Evolutionary conservation across 1,284 basidiomycete genomes (phyloP).

Genomic region (Trametes hirsuta): DNA sequence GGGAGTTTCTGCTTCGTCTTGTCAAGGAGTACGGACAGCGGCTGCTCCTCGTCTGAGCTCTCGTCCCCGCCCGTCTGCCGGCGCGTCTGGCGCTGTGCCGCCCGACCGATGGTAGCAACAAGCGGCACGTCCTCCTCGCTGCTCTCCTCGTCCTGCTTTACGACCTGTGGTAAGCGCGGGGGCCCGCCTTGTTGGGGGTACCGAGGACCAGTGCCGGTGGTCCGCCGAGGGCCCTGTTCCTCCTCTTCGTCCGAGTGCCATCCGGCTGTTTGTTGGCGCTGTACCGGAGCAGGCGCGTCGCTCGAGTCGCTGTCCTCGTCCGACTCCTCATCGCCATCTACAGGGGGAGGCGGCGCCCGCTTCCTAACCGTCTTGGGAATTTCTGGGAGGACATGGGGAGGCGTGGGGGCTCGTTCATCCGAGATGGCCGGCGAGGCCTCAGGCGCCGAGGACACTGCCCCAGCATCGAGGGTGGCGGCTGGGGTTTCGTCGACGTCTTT

Average conservation of each 20-base stretch:
- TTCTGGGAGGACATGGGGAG: slow-evolving; percentile 58
- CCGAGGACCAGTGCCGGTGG: slow-evolving; percentile 53
- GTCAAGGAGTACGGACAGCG: slow-evolving; percentile 61
- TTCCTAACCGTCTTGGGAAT: slow-evolving; percentile 48
- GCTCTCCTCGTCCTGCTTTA: slow-evolving; percentile 45
- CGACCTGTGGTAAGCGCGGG: slow-evolving; percentile 22
- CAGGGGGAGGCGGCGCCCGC: slow-evolving; percentile 46
- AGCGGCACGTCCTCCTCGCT: slow-evolving; percentile 80
- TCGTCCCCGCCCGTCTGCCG: slow-evolving; percentile 36
- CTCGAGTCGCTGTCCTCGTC: slow-evolving; percentile 57
- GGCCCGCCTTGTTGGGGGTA: slow-evolving; percentile 30
- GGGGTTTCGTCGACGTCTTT: slow-evolving; percentile 39
- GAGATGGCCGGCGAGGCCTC: slow-evolving; percentile 6
- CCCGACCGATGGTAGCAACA: slow-evolving; percentile 60
- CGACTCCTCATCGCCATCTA: slow-evolving; percentile 47
- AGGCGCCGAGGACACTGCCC: slow-evolving; percentile 8
- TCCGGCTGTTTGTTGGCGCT: slow-evolving; percentile 31
- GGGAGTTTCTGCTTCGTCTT: slow-evolving; percentile 54
- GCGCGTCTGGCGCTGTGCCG: slow-evolving; percentile 44
- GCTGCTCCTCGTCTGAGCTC: slow-evolving; percentile 76
- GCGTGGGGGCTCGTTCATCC: slow-evolving; percentile 17
- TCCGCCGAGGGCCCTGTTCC: slow-evolving; percentile 45
- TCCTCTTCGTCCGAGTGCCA: slow-evolving; percentile 34
- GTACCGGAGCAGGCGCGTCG: slow-evolving; percentile 40
- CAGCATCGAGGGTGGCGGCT: slow-evolving; percentile 1